Evolutionary conservation across 1,284 basidiomycete species (phyloP).

Genomic region (Ganoderma resinaceum): DNA sequence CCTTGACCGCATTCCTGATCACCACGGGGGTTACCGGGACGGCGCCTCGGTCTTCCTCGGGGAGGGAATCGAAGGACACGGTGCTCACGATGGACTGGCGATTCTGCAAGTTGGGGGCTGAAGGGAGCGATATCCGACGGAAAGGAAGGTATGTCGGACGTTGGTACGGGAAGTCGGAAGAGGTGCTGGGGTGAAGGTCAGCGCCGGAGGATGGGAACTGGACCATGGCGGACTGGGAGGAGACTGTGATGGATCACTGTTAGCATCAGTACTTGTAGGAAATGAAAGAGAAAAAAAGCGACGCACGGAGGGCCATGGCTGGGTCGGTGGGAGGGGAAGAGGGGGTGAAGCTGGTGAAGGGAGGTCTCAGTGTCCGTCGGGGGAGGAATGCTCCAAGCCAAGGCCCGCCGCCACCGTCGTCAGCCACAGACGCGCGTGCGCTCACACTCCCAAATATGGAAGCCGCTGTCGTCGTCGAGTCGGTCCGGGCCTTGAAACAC

Average conservation of each 20-base stretch:
- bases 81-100: conserved; percentile 72
- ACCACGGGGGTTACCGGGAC: conserved; percentile 33
- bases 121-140: conserved; percentile 78
- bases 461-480: neutral
- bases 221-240: conserved; percentile 37
- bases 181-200: conserved; percentile 28
- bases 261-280: conserved; percentile 2
- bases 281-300: neutral
- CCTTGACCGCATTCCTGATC: conserved; percentile 33
- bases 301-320: conserved; percentile 29
- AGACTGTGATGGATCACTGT: conserved; percentile 15
- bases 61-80: conserved; percentile 71
- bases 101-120: conserved; percentile 59
- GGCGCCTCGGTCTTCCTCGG: conserved; percentile 50
- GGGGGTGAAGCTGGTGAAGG: conserved; percentile 1
- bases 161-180: conserved; percentile 32
- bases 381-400: neutral
- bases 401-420: conserved; percentile 31
- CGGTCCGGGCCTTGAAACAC: neutral
- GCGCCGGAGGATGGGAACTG: conserved; percentile 41
- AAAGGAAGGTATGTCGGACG: conserved; percentile 66
- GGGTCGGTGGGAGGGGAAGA: conserved; percentile 8
- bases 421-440: conserved; percentile 23
- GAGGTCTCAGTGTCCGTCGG: conserved; percentile 12
- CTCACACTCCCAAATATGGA: conserved; percentile 12